phyloP scores from a whole-genome alignment of 1,284 basidiomycete genomes.

The Amylostereum areolatum region DNA sequence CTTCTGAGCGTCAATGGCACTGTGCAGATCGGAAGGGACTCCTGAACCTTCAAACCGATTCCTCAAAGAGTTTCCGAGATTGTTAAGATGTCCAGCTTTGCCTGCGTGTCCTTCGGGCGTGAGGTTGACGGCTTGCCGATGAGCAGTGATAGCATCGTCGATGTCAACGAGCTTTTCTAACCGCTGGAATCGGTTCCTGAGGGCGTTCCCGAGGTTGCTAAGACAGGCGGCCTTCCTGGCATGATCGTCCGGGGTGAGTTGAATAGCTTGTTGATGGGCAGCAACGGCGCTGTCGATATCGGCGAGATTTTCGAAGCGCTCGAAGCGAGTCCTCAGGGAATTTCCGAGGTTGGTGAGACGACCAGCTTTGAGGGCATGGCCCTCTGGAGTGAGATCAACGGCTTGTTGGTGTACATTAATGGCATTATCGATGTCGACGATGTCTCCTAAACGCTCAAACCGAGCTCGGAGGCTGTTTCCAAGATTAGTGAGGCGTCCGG shows the following conservation, averaged over 20 bases:
- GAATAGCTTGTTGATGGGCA: not conserved
- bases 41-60: not conserved
- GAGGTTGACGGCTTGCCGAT: not conserved
- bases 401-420: not conserved
- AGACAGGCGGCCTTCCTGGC: slow-evolving; percentile 8
- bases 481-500: not conserved
- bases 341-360: not conserved
- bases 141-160: slow-evolving; percentile 14
- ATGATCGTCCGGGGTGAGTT: slow-evolving; percentile 1
- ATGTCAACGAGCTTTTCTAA: slow-evolving; percentile 16
- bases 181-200: slow-evolving; percentile 19
- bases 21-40: not conserved
- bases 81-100: not conserved
- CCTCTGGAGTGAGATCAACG: not conserved
- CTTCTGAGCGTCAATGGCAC: not conserved
- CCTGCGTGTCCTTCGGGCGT: not conserved
- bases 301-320: not conserved
- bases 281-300: not conserved
- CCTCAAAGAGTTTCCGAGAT: not conserved
- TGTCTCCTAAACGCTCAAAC: not conserved
- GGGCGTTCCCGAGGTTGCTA: slow-evolving; percentile 20
- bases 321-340: not conserved
- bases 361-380: not conserved
- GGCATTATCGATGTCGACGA: not conserved
- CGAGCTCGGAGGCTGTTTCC: not conserved